A percentile compares a stretch with the other conserved stretches of the same genome.
Conservation (phyloP, 2,329 filamentous ascomycete genomes). For the Phyllosticta paracitricarpa region DNA sequence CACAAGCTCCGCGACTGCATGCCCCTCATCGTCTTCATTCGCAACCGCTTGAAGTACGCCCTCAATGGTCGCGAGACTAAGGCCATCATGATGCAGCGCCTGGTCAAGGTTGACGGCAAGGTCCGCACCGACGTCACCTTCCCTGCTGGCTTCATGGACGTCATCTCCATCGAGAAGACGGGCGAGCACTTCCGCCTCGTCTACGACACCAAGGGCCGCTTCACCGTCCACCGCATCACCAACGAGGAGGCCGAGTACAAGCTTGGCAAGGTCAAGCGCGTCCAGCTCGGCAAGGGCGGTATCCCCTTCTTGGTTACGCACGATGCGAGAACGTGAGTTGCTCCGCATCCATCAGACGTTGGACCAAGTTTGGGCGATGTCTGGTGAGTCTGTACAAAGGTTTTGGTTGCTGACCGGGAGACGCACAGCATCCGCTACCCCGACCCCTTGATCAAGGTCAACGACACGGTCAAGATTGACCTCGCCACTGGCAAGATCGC, state of each 20-base stretch:
- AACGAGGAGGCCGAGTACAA: constrained; percentile 99
- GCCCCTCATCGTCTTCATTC: constrained; percentile 97
- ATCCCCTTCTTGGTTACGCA: constrained; percentile 99
- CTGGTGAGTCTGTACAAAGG: constrained; percentile 16
- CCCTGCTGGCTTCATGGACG: constrained; percentile 98
- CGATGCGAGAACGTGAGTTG: constrained; percentile 99
- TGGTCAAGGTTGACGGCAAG: constrained; percentile 99
- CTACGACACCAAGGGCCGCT: constrained; percentile 99
- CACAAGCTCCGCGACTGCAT: constrained; percentile 99
- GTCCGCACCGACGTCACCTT: constrained; percentile 98
- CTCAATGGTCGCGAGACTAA: constrained; percentile 97
- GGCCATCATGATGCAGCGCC: constrained; percentile 97
- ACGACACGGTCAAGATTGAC: constrained; percentile 99
- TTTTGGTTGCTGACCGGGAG: constrained; percentile 27
- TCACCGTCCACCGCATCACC: constrained; percentile 99
- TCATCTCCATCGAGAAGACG: constrained; percentile 98
- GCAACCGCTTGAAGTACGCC: constrained; percentile 94
- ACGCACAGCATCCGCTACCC: constrained; percentile 88
- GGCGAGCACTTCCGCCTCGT: constrained; percentile 99
- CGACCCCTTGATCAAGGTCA: constrained; percentile 97
- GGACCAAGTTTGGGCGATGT: constrained; percentile 92
- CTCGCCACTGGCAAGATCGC: constrained; percentile 93
- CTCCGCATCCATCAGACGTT: constrained; percentile 99
- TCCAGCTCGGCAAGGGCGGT: constrained; percentile 97
- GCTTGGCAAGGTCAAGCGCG: constrained; percentile 99